phyloP scores from a whole-genome alignment of 495 filamentous ascomycete genomes.

The Aspergillus steynii region DNA sequence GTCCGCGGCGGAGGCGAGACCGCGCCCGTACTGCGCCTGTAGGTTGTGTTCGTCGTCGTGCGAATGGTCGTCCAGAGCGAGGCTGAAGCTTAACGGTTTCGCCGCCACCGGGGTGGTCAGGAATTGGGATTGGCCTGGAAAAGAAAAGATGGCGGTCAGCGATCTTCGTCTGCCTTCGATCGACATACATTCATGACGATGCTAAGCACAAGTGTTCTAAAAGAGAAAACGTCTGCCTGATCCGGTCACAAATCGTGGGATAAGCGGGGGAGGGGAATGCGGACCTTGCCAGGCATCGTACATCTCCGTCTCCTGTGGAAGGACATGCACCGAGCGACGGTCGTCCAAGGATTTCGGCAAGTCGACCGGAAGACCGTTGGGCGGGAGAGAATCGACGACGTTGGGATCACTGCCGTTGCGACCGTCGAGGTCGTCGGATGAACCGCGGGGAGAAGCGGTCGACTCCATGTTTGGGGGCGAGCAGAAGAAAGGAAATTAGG shows the following conservation, averaged over 20 bases:
- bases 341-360: slow-evolving; percentile 91
- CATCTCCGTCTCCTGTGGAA: slow-evolving; percentile 80
- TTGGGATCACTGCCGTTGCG: slow-evolving; percentile 17
- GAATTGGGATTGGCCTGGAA: slow-evolving; percentile 88
- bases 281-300: slow-evolving; percentile 99
- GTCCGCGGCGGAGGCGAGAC: slow-evolving; percentile 41
- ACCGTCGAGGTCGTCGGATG: slow-evolving; percentile 33
- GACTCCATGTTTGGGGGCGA: slow-evolving; percentile 37
- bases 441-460: slow-evolving; percentile 38
- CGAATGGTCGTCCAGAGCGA: slow-evolving; percentile 72
- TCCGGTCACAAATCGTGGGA: slow-evolving; percentile 8
- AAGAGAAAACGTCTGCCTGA: too few species aligned
- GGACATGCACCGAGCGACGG: slow-evolving; percentile 62
- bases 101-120: slow-evolving; percentile 81
- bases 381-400: slow-evolving; percentile 20
- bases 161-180: background rate
- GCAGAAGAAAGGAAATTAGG: slow-evolving; percentile 19
- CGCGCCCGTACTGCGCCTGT: slow-evolving; percentile 39
- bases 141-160: background rate
- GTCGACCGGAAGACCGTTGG: slow-evolving; percentile 72
- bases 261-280: slow-evolving; percentile 13
- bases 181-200: too few species aligned
- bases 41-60: slow-evolving; percentile 45
- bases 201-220: too few species aligned
- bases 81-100: slow-evolving; percentile 79